Evolutionary conservation across 345 rosid genomes (phyloP), one percentile per base, ranked within the genome.

Genomic region (Anacardium occidentale): DNA sequence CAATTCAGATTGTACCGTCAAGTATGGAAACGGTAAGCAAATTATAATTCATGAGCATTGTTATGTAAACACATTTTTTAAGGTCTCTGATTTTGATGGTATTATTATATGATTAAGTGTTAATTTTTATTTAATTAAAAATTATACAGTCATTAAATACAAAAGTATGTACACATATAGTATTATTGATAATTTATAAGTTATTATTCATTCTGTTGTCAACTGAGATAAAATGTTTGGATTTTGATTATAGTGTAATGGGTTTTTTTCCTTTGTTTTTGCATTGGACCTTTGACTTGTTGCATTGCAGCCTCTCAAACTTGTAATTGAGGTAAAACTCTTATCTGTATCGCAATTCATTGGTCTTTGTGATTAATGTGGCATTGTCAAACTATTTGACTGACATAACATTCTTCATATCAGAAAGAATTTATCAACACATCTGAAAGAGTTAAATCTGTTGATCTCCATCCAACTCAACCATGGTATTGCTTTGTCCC

Each of bases 371-470:
- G 20, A 37, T 37, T 37, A 37, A 26, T 61, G 64, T 74, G 64
- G 55, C 55, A 53, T 29, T 21, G 1, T 50, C 40, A 50, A 74
- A 63, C 25, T 66, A 34, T 68, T 71, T 57, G 52, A 10, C 25
- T 71, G 66, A 77, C 70, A 40, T 65, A 12, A 11, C 57, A 77
- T 66, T 71, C 17, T 71, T 83, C 70, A 78, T 76, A 6, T 12
- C 87, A 90, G 93, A 90, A 72, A 64, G 78, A 84, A 76, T 66
- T 88, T 45, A 79, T 83, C 65, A 87, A 86, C 61, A 65, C 80
- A 69, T 90, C 89, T 14, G 93, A 86, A 62, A 79, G 93, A 78
- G 96, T 88, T 51, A 90, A 90, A 71, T 88, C 90, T 11, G 85
- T 86, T 22, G 91, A 90, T 79, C 83, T 90, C 18, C 96, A 90